Evolutionary conservation across 2,329 filamentous ascomycete species (phyloP).

Genomic region (Colletotrichum tropicale): DNA sequence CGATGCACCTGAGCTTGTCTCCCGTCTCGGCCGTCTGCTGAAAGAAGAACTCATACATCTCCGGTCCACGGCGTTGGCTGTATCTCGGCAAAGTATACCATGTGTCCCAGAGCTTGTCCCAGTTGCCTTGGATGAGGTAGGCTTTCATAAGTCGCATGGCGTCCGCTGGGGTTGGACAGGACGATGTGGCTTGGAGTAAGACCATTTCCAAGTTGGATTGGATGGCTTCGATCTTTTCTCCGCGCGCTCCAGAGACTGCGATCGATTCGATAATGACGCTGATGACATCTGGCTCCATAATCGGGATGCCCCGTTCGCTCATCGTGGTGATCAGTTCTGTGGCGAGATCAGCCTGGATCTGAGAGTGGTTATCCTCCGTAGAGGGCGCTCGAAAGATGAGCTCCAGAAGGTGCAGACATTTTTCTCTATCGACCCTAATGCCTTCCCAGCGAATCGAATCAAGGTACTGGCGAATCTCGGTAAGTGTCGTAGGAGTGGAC

Average conservation of each 20-base stretch:
- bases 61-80: slow-evolving; percentile 49
- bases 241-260: slow-evolving; percentile 33
- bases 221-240: slow-evolving; percentile 38
- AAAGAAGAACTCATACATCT: slow-evolving; percentile 62
- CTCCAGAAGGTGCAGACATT: slow-evolving; percentile 41
- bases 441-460: slow-evolving; percentile 43
- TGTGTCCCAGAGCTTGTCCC: slow-evolving; percentile 63
- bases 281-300: slow-evolving; percentile 53
- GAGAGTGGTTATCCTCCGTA: slow-evolving; percentile 23
- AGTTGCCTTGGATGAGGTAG: slow-evolving; percentile 53
- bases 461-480: slow-evolving; percentile 29
- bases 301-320: slow-evolving; percentile 46
- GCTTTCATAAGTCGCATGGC: slow-evolving; percentile 47
- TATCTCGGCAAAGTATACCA: slow-evolving; percentile 62
- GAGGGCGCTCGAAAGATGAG: slow-evolving; percentile 36
- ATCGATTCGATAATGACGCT: slow-evolving; percentile 49
- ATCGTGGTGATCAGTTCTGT: slow-evolving; percentile 49
- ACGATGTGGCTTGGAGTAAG: slow-evolving; percentile 38
- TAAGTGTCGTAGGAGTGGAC: neutral
- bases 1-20: slow-evolving; percentile 47
- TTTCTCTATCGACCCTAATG: slow-evolving; percentile 35
- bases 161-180: slow-evolving; percentile 41
- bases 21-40: slow-evolving; percentile 47
- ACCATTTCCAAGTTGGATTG: slow-evolving; percentile 51
- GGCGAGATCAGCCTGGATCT: slow-evolving; percentile 40